Base-by-base conservation (phyloP, 768 basidiomycete species). In the Tylopilus plumbeoviolaceoides region DNA sequence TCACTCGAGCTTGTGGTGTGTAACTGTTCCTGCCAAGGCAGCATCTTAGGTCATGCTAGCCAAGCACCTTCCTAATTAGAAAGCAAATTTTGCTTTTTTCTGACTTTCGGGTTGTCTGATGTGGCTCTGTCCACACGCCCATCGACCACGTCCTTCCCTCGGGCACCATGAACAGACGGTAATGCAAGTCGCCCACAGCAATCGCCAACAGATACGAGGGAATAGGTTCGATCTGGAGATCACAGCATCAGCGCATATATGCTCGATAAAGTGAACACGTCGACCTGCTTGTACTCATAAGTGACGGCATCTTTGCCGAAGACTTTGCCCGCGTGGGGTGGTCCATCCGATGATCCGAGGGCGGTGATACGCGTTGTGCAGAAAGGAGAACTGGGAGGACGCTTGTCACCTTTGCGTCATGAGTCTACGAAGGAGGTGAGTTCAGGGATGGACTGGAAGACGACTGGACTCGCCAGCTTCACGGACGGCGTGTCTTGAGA, bases 91-190 rank as follows among this genome's bases (percentile, higher is more conserved):
- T n/a, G n/a, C n/a, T n/a, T n/a, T n/a, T n/a, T n/a, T n/a, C n/a
- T n/a, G n/a, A n/a, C n/a, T n/a, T n/a, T n/a, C n/a, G n/a, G n/a
- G n/a, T n/a, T n/a, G n/a, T n/a, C n/a, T n/a, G n/a, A n/a, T n/a
- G n/a, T 0, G 93, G 93, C 70, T 98, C 93, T 1, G 92, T 84
- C 95, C 95, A 98, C 5, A 94, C 79, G 1, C 95, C 95, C 14
- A 78, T 84, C 15, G 72, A 84, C 90, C 95, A 92, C n/a, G 74
- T 63, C 58, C 80, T 85, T 17, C 84, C 88, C 33, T 79, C 69
- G 10, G 78, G 70, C 30, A 73, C 69, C 4, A 78, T 71, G 65
- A 94, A 91, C 0, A 82, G 62, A 11, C 75, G 23, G 69, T 94
- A 95, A 20, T 74, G 77, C 3, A 97, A 71, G 63, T 95, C 87